Conservation (phyloP, 371 early-diverging fungal species). For the Catenaria anguillulae region DNA sequence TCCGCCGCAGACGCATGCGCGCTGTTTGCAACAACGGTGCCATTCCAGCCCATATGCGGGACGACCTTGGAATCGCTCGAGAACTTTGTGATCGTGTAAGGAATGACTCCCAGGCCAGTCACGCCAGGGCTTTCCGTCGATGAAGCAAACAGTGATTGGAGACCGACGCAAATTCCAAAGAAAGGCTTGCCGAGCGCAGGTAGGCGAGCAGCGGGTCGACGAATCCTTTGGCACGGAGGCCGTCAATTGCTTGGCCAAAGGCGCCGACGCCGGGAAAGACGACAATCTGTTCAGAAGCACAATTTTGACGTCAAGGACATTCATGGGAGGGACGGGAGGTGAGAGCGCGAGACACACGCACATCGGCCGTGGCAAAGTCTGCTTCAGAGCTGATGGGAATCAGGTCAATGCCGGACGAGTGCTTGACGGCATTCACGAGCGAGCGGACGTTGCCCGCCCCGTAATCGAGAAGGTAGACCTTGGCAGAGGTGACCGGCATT, state of each 20-base stretch:
- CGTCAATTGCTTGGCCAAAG: slow-evolving; percentile 79
- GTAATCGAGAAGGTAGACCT: slow-evolving; percentile 76
- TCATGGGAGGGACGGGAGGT: slow-evolving; percentile 1
- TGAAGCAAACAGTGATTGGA: slow-evolving; percentile 86
- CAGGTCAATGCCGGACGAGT: slow-evolving; percentile 65
- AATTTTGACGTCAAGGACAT: slow-evolving; percentile 6
- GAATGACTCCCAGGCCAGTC: slow-evolving; percentile 74
- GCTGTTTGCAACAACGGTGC: slow-evolving; percentile 29
- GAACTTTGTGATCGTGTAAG: slow-evolving; percentile 53
- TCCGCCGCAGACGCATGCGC: slow-evolving; percentile 8
- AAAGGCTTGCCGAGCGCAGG: slow-evolving; percentile 72
- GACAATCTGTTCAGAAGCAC: too few species aligned
- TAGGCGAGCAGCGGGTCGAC: slow-evolving; percentile 65
- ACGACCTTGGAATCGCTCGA: slow-evolving; percentile 50
- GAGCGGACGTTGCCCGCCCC: slow-evolving; percentile 97
- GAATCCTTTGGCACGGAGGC: slow-evolving; percentile 55
- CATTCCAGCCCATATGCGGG: slow-evolving; percentile 98
- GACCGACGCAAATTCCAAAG: slow-evolving; percentile 95
- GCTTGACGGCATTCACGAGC: slow-evolving; percentile 79
- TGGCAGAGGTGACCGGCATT: too few species aligned
- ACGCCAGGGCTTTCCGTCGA: slow-evolving; percentile 72
- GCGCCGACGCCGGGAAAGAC: slow-evolving; percentile 97
- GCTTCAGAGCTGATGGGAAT: slow-evolving; percentile 47
- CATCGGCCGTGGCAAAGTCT: slow-evolving; percentile 77
- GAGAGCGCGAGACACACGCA: slow-evolving; percentile 43